Evolutionary conservation across 768 basidiomycete species (phyloP).

Genomic region (Dioszegia aurantiaca): DNA sequence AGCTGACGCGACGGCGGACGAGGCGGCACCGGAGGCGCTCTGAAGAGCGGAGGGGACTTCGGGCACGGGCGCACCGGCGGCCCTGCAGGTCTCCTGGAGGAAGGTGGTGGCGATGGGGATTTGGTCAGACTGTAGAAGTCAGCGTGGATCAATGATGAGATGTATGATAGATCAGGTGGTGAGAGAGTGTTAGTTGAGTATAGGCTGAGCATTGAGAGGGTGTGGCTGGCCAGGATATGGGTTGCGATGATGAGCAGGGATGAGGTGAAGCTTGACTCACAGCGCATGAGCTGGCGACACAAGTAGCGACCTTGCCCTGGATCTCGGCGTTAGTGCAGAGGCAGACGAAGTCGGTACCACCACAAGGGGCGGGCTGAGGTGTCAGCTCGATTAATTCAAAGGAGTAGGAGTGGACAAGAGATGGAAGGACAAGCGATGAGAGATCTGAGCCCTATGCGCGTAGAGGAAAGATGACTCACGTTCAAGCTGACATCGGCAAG

Average conservation of each 20-base stretch:
- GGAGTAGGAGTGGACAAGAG: neutral
- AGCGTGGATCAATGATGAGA: too few species aligned
- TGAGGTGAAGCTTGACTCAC: slow-evolving; percentile 8
- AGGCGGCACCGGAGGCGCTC: neutral
- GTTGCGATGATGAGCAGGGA: neutral
- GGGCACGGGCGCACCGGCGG: slow-evolving; percentile 6
- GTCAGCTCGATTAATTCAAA: neutral
- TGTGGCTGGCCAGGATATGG: too few species aligned
- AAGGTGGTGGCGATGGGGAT: slow-evolving; percentile 7
- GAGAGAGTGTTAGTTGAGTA: too few species aligned
- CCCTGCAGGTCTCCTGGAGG: neutral
- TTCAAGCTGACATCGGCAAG: slow-evolving; percentile 13
- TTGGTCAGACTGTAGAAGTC: neutral
- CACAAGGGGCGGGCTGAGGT: slow-evolving; percentile 10
- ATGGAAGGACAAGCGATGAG: too few species aligned
- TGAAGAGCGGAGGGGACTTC: neutral
- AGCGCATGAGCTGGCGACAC: neutral
- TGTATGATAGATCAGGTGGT: too few species aligned
- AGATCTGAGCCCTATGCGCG: too few species aligned
- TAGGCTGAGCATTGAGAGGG: too few species aligned
- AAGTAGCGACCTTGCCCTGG: neutral
- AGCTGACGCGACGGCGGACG: neutral
- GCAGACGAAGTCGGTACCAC: slow-evolving; percentile 14
- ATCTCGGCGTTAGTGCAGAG: slow-evolving; percentile 16
- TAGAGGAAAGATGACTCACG: slow-evolving; percentile 5